Percentiles rank a stretch among this genome's conserved stretches.
Conservation (phyloP, 805 yeast genomes). For the Ogataea minuta region DNA sequence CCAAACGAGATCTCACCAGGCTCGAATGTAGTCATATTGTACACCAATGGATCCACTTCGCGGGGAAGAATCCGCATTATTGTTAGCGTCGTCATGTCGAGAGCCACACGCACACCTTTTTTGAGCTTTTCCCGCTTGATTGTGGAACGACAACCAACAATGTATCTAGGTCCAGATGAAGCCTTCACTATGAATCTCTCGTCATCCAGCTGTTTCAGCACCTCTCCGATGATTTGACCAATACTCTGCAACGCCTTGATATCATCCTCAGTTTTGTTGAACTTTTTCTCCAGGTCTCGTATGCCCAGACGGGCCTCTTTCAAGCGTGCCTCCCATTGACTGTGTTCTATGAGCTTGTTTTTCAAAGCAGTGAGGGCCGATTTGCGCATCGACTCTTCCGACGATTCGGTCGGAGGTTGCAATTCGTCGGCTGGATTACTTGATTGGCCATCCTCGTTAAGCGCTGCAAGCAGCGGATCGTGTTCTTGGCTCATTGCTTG, state of each 20-base stretch:
- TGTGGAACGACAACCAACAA: conserved; percentile 94
- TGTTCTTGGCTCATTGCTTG: conserved; percentile 44
- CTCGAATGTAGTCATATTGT: conserved; percentile 96
- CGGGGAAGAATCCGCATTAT: conserved; percentile 97
- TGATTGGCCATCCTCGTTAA: conserved; percentile 38
- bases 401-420: conserved; percentile 29
- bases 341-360: conserved; percentile 84
- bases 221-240: conserved; percentile 97
- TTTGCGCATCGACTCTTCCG: conserved; percentile 43
- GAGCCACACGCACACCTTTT: conserved; percentile 94
- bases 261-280: conserved; percentile 92
- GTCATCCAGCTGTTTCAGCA: conserved; percentile 89
- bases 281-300: conserved; percentile 78
- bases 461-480: conserved; percentile 76
- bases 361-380: conserved; percentile 77
- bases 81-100: conserved; percentile 96
- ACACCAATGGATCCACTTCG: conserved; percentile 97
- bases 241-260: conserved; percentile 96
- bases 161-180: conserved; percentile 94
- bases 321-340: conserved; percentile 89
- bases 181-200: conserved; percentile 96
- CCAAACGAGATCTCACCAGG: conserved; percentile 96
- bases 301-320: conserved; percentile 80
- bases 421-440: conserved; percentile 14
- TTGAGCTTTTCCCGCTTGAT: conserved; percentile 78